Percentiles rank a stretch among this genome's conserved stretches.
phyloP scores from a whole-genome alignment of 768 basidiomycete species.

The Tylopilus plumbeoviolaceoides region DNA sequence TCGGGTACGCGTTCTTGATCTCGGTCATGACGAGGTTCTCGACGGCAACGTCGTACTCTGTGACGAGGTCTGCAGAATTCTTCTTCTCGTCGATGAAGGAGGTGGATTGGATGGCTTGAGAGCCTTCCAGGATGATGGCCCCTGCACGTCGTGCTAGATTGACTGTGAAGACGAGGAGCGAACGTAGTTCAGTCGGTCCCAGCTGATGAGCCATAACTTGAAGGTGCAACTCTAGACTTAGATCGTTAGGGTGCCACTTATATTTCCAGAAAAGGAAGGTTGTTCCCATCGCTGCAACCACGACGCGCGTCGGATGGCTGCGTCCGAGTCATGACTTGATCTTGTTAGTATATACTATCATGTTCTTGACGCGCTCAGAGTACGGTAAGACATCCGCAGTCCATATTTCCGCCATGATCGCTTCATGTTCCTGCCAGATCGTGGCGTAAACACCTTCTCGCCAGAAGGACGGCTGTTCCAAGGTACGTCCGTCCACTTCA shows the following conservation, averaged over 20 bases:
- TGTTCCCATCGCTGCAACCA: conserved; percentile 24
- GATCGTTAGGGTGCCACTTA: no score
- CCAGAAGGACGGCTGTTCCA: conserved; percentile 98
- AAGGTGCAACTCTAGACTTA: not conserved
- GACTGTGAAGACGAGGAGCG: conserved; percentile 63
- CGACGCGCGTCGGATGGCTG: conserved; percentile 37
- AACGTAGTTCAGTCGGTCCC: conserved; percentile 44
- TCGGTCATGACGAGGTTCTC: conserved; percentile 77
- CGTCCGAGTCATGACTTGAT: conserved; percentile 11
- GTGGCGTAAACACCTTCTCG: conserved; percentile 98
- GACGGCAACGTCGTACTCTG: conserved; percentile 88
- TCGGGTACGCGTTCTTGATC: conserved; percentile 61
- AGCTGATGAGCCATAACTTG: conserved; percentile 9
- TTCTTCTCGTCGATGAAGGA: conserved; percentile 74
- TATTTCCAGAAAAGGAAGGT: conserved; percentile 21
- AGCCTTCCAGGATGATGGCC: conserved; percentile 69
- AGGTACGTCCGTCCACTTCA: conserved; percentile 49
- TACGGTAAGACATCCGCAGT: conserved; percentile 52
- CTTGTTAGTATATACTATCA: conserved; percentile 38
- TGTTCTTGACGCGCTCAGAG: conserved; percentile 96
- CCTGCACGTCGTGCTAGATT: conserved; percentile 70
- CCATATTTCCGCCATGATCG: not conserved
- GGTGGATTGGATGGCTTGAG: conserved; percentile 60
- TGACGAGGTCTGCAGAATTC: conserved; percentile 92
- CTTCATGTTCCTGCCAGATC: conserved; percentile 47